Base-by-base conservation (phyloP, 2,329 filamentous ascomycete genomes). In the Fusarium nelsonii region DNA sequence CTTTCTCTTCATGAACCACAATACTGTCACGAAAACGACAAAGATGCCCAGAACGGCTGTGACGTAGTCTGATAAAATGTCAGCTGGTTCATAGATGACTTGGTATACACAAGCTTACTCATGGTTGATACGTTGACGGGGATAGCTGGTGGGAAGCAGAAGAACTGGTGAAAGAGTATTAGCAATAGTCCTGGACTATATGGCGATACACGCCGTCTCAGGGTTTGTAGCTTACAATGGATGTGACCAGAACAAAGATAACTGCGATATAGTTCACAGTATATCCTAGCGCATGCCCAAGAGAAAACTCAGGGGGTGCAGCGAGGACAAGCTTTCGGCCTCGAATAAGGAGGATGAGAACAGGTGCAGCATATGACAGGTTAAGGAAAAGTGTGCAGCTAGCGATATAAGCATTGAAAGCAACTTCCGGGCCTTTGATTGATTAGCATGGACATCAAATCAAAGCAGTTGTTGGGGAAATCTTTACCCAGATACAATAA, bases 311-410 rank as follows among this genome's bases (percentile, higher is more conserved):
- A 3, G 72, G 69, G 32, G 72, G 75, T 50, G 75, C 70, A n/a
- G 73, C 52, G 4, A 63, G 53, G 33, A 82, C 61, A 8, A 78
- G 45, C 6, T 63, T 58, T 43, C 81, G 75, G 7, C 81, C 81
- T 16, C 81, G 76, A 6, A 80, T 43, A 8, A 81, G 74, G 4
- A 82, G 71, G 8, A 74, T 76, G 1, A 81, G 72, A 20, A 84
- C 76, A 3, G 82, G 83, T 10, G 82, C 74, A 8, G 78, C 81
- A 33, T 83, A 84, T 2, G 82, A 83, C 1, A 84, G 73, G 58
- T 83, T 83, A 3, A 84, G 77, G 44, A 84, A 79, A 14, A 84
- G 79, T 15, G 82, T 84, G 66, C 79, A 81, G 23, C 78, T 81
- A 6, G 82, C 79, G 1, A 82, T 78, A 60, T 84, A 83, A 8